Base-by-base conservation (phyloP, 2,329 filamentous ascomycete genomes). In the Colletotrichum euphorbiae region DNA sequence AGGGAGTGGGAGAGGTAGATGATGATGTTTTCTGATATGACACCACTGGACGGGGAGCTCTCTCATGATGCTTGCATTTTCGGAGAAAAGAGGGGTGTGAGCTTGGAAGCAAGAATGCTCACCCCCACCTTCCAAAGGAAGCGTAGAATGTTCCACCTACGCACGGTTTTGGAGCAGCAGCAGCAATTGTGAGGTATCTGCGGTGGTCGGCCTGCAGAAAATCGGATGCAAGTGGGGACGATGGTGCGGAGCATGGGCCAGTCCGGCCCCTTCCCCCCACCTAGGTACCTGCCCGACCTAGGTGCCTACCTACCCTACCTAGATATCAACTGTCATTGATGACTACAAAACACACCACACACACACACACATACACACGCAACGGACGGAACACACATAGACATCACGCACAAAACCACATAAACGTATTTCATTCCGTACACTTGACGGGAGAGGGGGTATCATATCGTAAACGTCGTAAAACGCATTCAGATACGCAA, bases 331-430 rank as follows among this genome's bases (percentile, higher is more conserved):
- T 28, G 28, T 28, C 24, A 28, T 28, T 28, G 24, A 28, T 45
- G 58, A 54, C 52, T 51, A 66, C 62, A 55, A 62, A 33, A 71
- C 33, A 69, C 17, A 56, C 38, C 8, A 59, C 11, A 31, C 38
- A 40, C 33, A 57, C 42, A 65, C 36, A 70, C 56, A 71, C 62
- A 3, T n/a, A 75, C 59, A 71, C 66, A 71, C 28, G 28, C 28
- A 28, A 28, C 28, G 28, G 28, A 28, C 28, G 28, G 28, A 64
- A 69, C 24, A 58, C 42, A 48, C 42, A 48, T 3, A 65, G 60
- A 69, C 64, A 56, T 11, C 71, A 74, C 64, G 69, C 28, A 69
- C 73, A 72, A 71, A 63, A 72, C 71, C 70, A 72, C 73, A 58
- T 33, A 67, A 50, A 71, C 62, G 48, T 69, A 63, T 69, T 43